Percentiles rank a stretch among this genome's conserved stretches.
Evolutionary conservation across 164 flowering plant genomes (phyloP).

Genomic region (Buxus sempervirens): DNA sequence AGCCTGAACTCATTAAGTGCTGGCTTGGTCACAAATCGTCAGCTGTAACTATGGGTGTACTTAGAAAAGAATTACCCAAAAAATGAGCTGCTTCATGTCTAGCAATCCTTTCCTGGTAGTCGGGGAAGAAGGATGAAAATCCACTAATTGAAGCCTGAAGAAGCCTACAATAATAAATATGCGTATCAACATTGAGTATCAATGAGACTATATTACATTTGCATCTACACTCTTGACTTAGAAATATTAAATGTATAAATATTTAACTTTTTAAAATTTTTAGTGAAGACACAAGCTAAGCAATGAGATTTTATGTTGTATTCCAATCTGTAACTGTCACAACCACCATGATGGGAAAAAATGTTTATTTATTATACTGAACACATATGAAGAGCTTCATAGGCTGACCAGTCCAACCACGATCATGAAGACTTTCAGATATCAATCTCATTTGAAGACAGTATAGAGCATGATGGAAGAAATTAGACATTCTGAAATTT

Average conservation of each 20-base stretch:
- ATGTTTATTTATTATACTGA: background rate
- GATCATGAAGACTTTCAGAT: background rate
- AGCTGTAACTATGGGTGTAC: too few species aligned
- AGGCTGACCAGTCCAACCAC: background rate
- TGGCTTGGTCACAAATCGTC: too few species aligned
- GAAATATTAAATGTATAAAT: too few species aligned
- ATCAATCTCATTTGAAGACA: background rate
- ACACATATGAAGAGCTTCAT: background rate
- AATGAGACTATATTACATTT: background rate
- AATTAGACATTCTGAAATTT: background rate
- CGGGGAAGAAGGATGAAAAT: conserved; percentile 84
- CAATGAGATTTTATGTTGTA: background rate
- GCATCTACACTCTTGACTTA: background rate
- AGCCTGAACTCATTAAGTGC: too few species aligned
- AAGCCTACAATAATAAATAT: conserved; percentile 49
- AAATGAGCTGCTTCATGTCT: conserved; percentile 98
- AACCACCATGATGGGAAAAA: background rate
- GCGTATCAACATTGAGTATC: background rate
- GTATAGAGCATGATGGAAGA: background rate
- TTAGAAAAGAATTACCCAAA: conserved; percentile 41
- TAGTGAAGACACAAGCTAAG: too few species aligned
- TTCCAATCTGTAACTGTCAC: background rate
- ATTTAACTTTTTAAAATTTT: too few species aligned
- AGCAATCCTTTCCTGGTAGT: conserved; percentile 84
- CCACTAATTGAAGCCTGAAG: conserved; percentile 91